These are phyloP conservation scores for Collybia sordida DNA, from an alignment of 768 basidiomycete species.

Conservation along the genomic window DNA sequence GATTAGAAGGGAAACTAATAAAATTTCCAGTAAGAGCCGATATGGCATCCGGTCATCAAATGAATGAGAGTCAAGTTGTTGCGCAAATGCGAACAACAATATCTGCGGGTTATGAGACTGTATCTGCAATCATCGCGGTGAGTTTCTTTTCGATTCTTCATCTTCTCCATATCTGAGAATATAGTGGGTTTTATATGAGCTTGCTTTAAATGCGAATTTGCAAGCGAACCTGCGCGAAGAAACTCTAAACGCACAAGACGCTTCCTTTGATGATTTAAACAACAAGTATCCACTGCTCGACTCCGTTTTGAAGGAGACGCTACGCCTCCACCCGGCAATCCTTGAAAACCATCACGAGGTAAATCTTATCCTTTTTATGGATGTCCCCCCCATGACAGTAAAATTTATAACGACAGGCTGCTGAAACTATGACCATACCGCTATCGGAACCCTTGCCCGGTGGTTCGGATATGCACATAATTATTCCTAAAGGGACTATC, in stretches of 20 bases:
- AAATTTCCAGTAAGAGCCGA: slow-evolving; percentile 38
- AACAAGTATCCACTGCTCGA: slow-evolving; percentile 54
- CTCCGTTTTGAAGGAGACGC: slow-evolving; percentile 58
- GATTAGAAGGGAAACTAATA: background rate
- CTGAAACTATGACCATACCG: slow-evolving; percentile 51
- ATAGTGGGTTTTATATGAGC: slow-evolving; percentile 68
- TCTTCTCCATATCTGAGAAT: slow-evolving; percentile 7
- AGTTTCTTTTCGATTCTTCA: slow-evolving; percentile 11
- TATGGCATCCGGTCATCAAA: slow-evolving; percentile 32
- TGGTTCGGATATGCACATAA: slow-evolving; percentile 37
- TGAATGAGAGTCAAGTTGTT: slow-evolving; percentile 51
- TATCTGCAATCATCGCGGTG: slow-evolving; percentile 46
- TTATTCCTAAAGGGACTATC: slow-evolving; percentile 57
- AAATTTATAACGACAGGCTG: slow-evolving; percentile 35
- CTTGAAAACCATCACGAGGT: slow-evolving; percentile 68
- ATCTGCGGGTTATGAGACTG: slow-evolving; percentile 58
- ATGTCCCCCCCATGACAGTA: background rate
- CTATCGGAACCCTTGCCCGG: slow-evolving; percentile 52
- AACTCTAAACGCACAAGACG: slow-evolving; percentile 40
- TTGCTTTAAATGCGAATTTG: slow-evolving; percentile 47
- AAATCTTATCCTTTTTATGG: slow-evolving; percentile 1
- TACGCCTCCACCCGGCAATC: slow-evolving; percentile 62
- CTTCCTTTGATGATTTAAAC: slow-evolving; percentile 52
- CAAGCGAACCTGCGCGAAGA: slow-evolving; percentile 61
- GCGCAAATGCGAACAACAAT: slow-evolving; percentile 65